Base-by-base conservation (phyloP, 805 yeast species). In the Isabelozyma pseudorhagii region DNA sequence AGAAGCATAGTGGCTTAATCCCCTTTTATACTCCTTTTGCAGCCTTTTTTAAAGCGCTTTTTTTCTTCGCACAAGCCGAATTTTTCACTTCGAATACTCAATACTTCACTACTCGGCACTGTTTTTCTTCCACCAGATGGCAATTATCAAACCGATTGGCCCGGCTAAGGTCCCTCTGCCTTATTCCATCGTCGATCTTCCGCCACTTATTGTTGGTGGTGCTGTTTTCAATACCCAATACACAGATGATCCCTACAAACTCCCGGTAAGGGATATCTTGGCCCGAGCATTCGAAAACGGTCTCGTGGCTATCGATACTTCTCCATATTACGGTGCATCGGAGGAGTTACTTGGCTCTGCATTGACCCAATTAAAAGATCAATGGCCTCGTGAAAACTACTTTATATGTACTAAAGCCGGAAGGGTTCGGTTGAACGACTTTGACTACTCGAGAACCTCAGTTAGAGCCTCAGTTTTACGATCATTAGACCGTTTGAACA, bases 241-340 rank as follows among this genome's bases (percentile, higher is more conserved):
- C 73, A 81, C 86, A 52, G 81, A 75, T 9, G 79, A 87, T 57
- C 96, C 96, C 0, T 72, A 74, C 36, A 59, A 69, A 0, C 56
- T 89, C 40, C 86, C 89, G 1, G 75, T 84, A 9, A 71, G 68
- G 9, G 82, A 80, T 0, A 78, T 92, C 45, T 56, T 92, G 17
- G 62, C 70, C 44, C 58, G 64, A 11, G 94, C 92, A 0, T 84
- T 92, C 58, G 67, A 72, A 17, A 61, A 74, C 25, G 97, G 97
- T 0, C 71, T 89, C 51, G 78, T 76, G 43, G 94, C 96, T 1
- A 74, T 92, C 38, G 97, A 92, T 62, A 90, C 97, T 0, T 88
- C 97, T 0, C 97, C 97, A 3, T 91, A 89, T 68, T 92, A 92
- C 63, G 97, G 97, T 0, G 89, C 89, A 0, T 87, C 96, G 5